Base-by-base conservation (phyloP, 2,329 filamentous ascomycete species). In the Pezicula neosporulosa region DNA sequence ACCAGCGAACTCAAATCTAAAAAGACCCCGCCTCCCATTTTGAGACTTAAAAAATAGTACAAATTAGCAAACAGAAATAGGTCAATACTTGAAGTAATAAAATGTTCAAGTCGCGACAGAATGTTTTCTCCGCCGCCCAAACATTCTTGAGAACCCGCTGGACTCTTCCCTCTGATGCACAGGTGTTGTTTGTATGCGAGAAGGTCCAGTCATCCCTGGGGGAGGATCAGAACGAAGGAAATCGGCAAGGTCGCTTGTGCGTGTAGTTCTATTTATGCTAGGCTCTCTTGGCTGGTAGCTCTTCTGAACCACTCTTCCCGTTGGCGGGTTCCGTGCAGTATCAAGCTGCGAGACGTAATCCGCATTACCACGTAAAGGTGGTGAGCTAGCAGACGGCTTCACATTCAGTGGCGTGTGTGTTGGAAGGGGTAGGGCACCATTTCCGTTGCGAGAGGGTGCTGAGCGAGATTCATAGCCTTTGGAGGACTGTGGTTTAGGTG, bases 151-250 rank as follows among this genome's bases (percentile, higher is more conserved):
- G 28, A 53, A 50, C 13, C 51, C 51, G 18, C 51, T 45, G 10
- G 43, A 37, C 43, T 50, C 48, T 37, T 53, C 48, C 28, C 33
- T 44, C 2, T 44, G 36, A 16, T 47, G 50, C 21, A 27, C 38
- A 3, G 35, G 42, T n/a, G n/a, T 44, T 4, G 15, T 44, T 44
- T 44, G 42, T 9, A 44, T 16, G 6, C n/a, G 21, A 28, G 42
- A 16, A n/a, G 42, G 42, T n/a, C 42, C 42, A 13, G 10, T 30
- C 42, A 44, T 41, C 28, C 47, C 44, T 1, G 51, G 48, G 2
- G 85, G 83, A 3, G 87, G 87, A 33, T 77, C 84, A 13, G 86
- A 87, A 48, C 78, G 81, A 30, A 94, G 70, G 66, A 93, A 93
- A 47, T 83, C 82, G 1, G 89, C 87, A 42, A 93, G 69, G 47